Conservation (phyloP, 345 rosid species). For the Isatis tinctoria region DNA sequence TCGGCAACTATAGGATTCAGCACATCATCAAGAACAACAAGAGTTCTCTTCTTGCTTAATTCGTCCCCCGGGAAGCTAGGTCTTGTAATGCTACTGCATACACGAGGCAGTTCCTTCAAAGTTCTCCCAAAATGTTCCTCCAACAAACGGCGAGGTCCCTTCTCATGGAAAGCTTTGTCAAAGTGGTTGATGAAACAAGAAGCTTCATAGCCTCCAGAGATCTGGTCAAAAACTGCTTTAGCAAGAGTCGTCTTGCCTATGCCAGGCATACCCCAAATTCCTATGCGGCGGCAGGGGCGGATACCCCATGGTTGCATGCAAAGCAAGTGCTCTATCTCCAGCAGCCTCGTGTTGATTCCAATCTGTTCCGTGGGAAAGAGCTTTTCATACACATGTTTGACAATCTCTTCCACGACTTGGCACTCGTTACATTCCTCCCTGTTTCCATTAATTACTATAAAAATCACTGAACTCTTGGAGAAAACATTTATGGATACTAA, state of each 20-base stretch:
- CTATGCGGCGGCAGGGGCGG: constrained; percentile 5
- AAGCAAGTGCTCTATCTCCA: background rate
- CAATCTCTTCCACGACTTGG: constrained; percentile 17
- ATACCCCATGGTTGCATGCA: background rate
- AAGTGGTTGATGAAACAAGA: constrained; percentile 5
- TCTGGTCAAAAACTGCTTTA: background rate
- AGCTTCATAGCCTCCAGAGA: constrained; percentile 1
- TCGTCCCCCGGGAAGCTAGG: background rate
- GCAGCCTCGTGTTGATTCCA: background rate
- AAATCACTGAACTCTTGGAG: background rate
- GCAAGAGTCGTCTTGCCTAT: constrained; percentile 23
- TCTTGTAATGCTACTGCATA: background rate
- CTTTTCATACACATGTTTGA: background rate
- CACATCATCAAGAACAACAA: constrained; percentile 27
- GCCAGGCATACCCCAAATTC: constrained; percentile 28
- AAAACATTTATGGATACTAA: background rate
- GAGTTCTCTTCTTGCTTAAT: background rate
- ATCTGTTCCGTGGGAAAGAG: background rate
- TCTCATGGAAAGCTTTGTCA: background rate
- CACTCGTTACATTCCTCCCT: background rate
- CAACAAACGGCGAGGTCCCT: background rate
- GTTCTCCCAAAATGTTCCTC: background rate
- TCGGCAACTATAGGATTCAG: background rate
- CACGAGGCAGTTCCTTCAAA: background rate
- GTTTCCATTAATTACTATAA: background rate